Conservation (phyloP, 306 rosid species). For the Hippophae tibetana region DNA sequence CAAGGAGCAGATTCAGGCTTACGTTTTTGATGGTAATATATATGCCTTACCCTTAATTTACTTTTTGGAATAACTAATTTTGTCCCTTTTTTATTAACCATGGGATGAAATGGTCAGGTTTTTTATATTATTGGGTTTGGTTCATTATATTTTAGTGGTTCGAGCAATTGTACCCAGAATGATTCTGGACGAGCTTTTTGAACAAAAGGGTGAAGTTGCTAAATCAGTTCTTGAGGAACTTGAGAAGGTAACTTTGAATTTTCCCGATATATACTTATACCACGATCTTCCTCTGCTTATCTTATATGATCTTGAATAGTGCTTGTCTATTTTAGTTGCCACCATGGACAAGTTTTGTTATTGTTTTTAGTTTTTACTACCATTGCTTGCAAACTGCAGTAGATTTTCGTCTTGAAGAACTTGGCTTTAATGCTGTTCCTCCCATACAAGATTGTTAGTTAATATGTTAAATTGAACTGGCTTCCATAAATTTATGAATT, state of each 20-base stretch:
- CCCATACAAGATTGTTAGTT: too few species aligned
- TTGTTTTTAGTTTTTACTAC: too few species aligned
- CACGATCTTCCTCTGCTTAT: neutral
- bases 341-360: too few species aligned
- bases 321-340: too few species aligned
- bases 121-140: neutral
- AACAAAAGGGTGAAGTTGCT: conserved; percentile 95
- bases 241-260: conserved; percentile 50
- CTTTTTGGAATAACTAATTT: neutral
- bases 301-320: too few species aligned
- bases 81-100: too few species aligned
- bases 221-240: conserved; percentile 83
- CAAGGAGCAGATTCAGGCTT: conserved; percentile 88
- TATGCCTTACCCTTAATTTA: neutral
- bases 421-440: too few species aligned
- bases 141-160: conserved; percentile 36
- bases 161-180: conserved; percentile 84
- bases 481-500: too few species aligned
- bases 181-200: conserved; percentile 87
- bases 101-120: too few species aligned
- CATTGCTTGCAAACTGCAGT: too few species aligned
- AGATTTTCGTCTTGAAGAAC: too few species aligned
- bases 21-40: conserved; percentile 76
- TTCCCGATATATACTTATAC: neutral
- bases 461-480: too few species aligned